Evolutionary conservation across 768 basidiomycete species (phyloP), one percentile per base, ranked within the genome.

Genomic region (Lentinula aciculospora): DNA sequence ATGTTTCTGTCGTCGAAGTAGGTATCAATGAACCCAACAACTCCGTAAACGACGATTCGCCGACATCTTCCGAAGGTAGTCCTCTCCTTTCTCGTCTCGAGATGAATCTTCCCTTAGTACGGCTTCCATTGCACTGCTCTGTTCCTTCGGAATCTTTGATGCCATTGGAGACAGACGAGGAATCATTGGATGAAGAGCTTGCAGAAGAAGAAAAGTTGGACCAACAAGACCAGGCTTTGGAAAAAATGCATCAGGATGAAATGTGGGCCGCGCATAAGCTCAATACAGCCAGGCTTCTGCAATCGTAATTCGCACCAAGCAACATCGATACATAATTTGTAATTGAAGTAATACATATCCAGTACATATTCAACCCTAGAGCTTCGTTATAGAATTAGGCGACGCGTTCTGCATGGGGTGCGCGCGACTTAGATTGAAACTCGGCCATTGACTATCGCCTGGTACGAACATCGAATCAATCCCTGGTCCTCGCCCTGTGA

Each of bases 401-500:
- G 36, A 23, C 5, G 25, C 10, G 7, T 53, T 53, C 51, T 21
- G 51, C 51, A 53, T 37, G 2, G 10, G 13, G 29, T 21, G 29
- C 3, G 29, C 8, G 32, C 49, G 47, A 29, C 34, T 50, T 7
- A 12, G 15, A 31, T 48, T 46, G 19, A 23, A 28, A 8, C 25
- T 46, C 13, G 19, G 7, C 51, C 51, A 53, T 21, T 21, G 32
- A n/a, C 31, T 37, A 39, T 53, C 51, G n/a, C 34, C 51, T 53
- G 21, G 51, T n/a, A 39, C 27, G 4, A 53, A 53, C 17, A 53
- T 27, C 19, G 51, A 25, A 23, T 53, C 51, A 13, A 53, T 39
- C 8, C 51, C 36, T 25, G 28, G 28, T 36, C 68, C 64, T 32
- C 80, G 72, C 48, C 81, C 80, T 27, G 78, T 81, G 50, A 81